Evolutionary conservation across 2,329 filamentous ascomycete genomes (phyloP).

Genomic region (Zarea fungicola): DNA sequence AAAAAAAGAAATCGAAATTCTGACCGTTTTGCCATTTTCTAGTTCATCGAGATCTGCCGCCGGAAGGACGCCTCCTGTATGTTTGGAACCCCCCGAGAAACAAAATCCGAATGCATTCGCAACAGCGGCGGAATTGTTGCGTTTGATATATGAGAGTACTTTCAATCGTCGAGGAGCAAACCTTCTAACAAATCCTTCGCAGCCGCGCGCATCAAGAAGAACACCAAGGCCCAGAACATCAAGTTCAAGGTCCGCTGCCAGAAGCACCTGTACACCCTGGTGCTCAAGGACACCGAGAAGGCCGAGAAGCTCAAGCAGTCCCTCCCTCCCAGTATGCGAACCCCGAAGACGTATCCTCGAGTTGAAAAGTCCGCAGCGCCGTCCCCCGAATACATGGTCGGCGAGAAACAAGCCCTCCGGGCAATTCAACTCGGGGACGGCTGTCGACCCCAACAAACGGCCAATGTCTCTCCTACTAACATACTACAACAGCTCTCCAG

Average conservation of each 20-base stretch:
- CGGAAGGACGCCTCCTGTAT: constrained; percentile 99
- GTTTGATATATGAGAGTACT: no score
- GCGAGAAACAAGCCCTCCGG: no score
- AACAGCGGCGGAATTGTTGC: not conserved
- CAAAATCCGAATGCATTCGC: not conserved
- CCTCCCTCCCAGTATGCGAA: constrained; percentile 83
- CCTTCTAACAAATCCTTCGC: constrained; percentile 18
- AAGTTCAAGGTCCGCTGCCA: constrained; percentile 99
- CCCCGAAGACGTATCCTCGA: not conserved
- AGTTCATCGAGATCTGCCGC: constrained; percentile 99
- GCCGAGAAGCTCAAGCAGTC: constrained; percentile 99
- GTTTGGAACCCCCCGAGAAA: constrained; percentile 37
- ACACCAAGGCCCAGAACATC: constrained; percentile 82
- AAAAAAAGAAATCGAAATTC: constrained; percentile 12
- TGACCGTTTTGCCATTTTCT: constrained; percentile 27
- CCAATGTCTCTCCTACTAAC: not conserved
- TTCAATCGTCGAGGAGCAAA: no score
- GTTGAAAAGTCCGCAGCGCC: no score
- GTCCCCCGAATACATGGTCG: no score
- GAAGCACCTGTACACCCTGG: constrained; percentile 93
- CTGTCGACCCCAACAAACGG: no score
- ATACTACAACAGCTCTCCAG: constrained; percentile 36
- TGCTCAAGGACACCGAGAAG: constrained; percentile 98
- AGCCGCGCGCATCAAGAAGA: constrained; percentile 96
- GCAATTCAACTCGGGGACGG: not conserved